phyloP scores from a whole-genome alignment of 2,329 filamentous ascomycete genomes.

The Diaporthe sp. region DNA sequence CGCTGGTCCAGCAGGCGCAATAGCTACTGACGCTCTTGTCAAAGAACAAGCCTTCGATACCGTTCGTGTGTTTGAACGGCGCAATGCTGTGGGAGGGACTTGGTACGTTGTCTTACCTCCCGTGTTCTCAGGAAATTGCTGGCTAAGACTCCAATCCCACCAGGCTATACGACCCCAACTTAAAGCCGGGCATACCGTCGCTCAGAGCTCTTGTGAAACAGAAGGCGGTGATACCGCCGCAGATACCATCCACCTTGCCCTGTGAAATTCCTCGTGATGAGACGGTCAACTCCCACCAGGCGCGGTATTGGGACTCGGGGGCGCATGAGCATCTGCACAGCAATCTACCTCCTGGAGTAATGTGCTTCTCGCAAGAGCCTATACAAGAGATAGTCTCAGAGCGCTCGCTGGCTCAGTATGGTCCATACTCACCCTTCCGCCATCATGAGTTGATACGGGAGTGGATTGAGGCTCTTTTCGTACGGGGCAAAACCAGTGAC shows the following conservation, averaged over 20 bases:
- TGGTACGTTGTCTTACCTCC: neutral
- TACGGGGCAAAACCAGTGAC: slow-evolving; percentile 45
- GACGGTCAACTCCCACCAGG: slow-evolving; percentile 51
- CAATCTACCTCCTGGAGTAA: slow-evolving; percentile 68
- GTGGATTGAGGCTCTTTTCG: slow-evolving; percentile 16
- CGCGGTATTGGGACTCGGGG: slow-evolving; percentile 65
- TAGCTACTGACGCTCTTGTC: slow-evolving; percentile 33
- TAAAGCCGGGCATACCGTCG: neutral
- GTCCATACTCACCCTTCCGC: slow-evolving; percentile 44
- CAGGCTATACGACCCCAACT: slow-evolving; percentile 6
- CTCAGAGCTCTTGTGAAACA: neutral
- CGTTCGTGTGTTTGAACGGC: slow-evolving; percentile 28
- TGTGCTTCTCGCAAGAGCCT: slow-evolving; percentile 69
- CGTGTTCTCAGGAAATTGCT: neutral
- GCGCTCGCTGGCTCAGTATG: slow-evolving; percentile 50
- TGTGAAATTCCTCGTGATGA: slow-evolving; percentile 7
- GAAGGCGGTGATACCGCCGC: neutral
- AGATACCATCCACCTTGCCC: slow-evolving; percentile 3
- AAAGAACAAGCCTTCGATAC: slow-evolving; percentile 32
- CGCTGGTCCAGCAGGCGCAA: slow-evolving; percentile 36
- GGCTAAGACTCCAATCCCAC: neutral
- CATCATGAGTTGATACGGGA: slow-evolving; percentile 39
- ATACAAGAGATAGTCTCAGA: slow-evolving; percentile 34
- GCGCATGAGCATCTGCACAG: slow-evolving; percentile 71
- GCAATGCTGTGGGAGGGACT: slow-evolving; percentile 26